Base-by-base conservation (phyloP, 371 early-diverging fungal species). In the Lichtheimia ornata region DNA sequence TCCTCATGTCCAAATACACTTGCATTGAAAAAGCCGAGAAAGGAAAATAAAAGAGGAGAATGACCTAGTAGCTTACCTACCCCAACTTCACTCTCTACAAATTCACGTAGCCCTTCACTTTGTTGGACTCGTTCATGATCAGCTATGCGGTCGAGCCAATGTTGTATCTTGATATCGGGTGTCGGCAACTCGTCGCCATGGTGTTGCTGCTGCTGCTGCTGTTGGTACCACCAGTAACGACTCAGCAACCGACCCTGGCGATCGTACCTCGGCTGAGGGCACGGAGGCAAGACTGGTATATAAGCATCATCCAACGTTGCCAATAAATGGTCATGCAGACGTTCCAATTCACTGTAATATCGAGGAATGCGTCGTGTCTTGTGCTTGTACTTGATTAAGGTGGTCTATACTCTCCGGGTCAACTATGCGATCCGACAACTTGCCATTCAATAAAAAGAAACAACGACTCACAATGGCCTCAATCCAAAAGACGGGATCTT, bases 401-500 rank as follows among this genome's bases (percentile, higher is more conserved):
- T 65, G 14, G 74, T 76, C 80, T 79, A 61, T 40, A 12, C 5
- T 42, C 25, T 35, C 35, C 9, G 35, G 35, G 35, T 35, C 35
- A 35, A 35, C 11, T 35, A 35, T 6, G 35, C 35, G 35, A 35
- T 35, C 35, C 35, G 35, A 35, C 35, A 0, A 28, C 28, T 35
- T 35, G 35, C 35, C 35, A 35, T 35, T 30, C n/a, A 53, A 25
- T 18, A 45, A 24, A 40, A 18, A 17, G 45, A 54, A n/a, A n/a
- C n/a, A n/a, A 14, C 25, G 25, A n/a, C 50, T 64, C 72, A 77
- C 80, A 9, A 60, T 54, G 15, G 71, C 70, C 41, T 76, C 73
- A 43, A 80, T 71, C 80, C 80, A 80, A 55, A 80, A 80, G 25
- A 80, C 80, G 27, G 80, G 80, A 59, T 80, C 80, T 62, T 71